Evolutionary conservation across 805 yeast species (phyloP).

Genomic region (Kuraishia molischiana): DNA sequence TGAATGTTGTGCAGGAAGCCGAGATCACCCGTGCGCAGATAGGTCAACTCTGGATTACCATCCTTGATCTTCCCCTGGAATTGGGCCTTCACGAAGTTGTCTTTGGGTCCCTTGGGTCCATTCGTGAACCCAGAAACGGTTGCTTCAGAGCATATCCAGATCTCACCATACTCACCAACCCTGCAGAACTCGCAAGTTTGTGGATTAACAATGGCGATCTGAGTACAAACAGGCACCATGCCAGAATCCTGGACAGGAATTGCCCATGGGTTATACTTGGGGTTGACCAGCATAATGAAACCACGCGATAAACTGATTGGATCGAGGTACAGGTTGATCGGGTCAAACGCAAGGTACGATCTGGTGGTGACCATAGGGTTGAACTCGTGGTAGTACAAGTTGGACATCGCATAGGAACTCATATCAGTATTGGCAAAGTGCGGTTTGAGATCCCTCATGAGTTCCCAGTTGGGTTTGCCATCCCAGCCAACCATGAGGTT

Average conservation of each 20-base stretch:
- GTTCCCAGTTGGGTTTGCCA: constrained; percentile 58
- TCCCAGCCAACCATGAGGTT: constrained; percentile 80
- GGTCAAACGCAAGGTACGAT: constrained; percentile 82
- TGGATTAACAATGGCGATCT: constrained; percentile 90
- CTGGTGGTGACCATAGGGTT: constrained; percentile 81
- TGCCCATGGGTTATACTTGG: constrained; percentile 56
- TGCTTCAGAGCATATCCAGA: constrained; percentile 92
- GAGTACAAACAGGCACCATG: constrained; percentile 90
- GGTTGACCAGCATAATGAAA: constrained; percentile 67
- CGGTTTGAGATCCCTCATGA: constrained; percentile 47
- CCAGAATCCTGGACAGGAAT: constrained; percentile 89
- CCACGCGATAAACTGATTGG: constrained; percentile 89
- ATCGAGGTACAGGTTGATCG: constrained; percentile 80
- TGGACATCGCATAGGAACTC: constrained; percentile 59
- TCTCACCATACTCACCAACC: constrained; percentile 92
- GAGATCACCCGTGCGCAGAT: constrained; percentile 85
- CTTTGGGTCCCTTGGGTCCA: constrained; percentile 19
- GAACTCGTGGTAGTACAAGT: constrained; percentile 68
- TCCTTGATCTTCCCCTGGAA: constrained; percentile 55
- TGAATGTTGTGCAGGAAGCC: constrained; percentile 82
- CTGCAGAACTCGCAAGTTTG: constrained; percentile 73
- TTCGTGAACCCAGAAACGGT: constrained; percentile 54
- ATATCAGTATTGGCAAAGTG: constrained; percentile 58
- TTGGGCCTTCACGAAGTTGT: constrained; percentile 46
- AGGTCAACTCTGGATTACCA: constrained; percentile 53